Evolutionary conservation across 495 filamentous ascomycete species (phyloP).

Genomic region (Penicillium macrosclerotiorum): DNA sequence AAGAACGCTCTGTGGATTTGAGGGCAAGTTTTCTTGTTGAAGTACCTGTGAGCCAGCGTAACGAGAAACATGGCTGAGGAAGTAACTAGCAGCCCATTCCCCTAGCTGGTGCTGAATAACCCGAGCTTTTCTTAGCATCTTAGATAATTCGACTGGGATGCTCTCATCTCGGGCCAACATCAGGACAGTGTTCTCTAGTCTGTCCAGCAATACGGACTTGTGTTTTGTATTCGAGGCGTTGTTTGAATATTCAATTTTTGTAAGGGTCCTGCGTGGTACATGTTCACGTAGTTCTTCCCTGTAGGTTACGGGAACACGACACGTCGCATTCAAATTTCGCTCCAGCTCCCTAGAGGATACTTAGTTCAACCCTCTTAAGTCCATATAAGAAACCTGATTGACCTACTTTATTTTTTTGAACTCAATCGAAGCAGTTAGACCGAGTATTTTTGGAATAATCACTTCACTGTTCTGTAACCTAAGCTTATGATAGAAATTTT

Average conservation of each 20-base stretch:
- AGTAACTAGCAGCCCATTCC: not conserved
- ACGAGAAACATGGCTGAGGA: too few relatives aligned
- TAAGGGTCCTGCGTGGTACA: not conserved
- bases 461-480: not conserved
- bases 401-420: not conserved
- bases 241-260: constrained; percentile 1
- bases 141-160: not conserved
- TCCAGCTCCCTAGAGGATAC: constrained; percentile 5
- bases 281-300: not conserved
- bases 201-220: not conserved
- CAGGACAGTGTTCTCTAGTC: not conserved
- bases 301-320: not conserved
- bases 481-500: constrained; percentile 58
- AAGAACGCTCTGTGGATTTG: not conserved
- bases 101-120: constrained; percentile 10
- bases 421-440: not conserved
- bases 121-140: constrained; percentile 5
- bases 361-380: not conserved
- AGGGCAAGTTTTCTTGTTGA: not conserved
- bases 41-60: too few relatives aligned
- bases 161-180: too few relatives aligned
- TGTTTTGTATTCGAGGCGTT: not conserved
- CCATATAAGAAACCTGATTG: not conserved
- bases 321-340: constrained; percentile 3
- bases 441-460: not conserved